Conservation (phyloP, 2,329 filamentous ascomycete species). For the Zymoseptoria ardabiliae region DNA sequence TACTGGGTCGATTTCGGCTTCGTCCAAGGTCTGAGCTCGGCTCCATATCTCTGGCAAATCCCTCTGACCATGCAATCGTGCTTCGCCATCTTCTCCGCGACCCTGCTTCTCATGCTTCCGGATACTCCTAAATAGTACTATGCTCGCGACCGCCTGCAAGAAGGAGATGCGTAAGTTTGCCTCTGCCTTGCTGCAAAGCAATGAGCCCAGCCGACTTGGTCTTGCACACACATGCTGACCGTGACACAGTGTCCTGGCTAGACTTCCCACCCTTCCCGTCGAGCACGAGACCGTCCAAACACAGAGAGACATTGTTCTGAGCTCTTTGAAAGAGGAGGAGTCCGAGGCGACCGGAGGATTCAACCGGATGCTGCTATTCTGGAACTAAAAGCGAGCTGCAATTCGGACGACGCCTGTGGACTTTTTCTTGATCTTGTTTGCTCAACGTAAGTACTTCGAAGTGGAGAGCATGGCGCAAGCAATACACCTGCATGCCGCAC, state of each 20-base stretch:
- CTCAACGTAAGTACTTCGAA: neutral
- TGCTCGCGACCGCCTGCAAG: no score
- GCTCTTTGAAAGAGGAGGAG: neutral
- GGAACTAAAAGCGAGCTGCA: constrained; percentile 1
- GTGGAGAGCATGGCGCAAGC: neutral
- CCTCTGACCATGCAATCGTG: no score
- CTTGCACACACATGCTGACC: constrained; percentile 3
- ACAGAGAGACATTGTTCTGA: neutral
- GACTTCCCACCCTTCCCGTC: neutral
- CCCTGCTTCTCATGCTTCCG: no score
- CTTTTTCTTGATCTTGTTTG: constrained; percentile 1
- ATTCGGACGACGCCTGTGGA: neutral
- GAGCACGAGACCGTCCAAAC: neutral
- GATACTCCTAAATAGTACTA: no score
- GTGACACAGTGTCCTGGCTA: constrained; percentile 19
- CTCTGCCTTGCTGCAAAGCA: neutral
- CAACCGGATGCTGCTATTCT: neutral
- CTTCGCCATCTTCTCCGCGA: no score
- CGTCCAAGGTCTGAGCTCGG: neutral
- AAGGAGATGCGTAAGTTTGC: no score
- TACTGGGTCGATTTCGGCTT: constrained; percentile 21
- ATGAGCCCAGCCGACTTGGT: constrained; percentile 7
- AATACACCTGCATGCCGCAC: no score
- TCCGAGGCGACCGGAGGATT: neutral
- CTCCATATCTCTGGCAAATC: no score